These are phyloP conservation scores for Kalmanozyma brasiliensis DNA, from an alignment of 1,284 basidiomycete genomes.

Conservation along the genomic window DNA sequence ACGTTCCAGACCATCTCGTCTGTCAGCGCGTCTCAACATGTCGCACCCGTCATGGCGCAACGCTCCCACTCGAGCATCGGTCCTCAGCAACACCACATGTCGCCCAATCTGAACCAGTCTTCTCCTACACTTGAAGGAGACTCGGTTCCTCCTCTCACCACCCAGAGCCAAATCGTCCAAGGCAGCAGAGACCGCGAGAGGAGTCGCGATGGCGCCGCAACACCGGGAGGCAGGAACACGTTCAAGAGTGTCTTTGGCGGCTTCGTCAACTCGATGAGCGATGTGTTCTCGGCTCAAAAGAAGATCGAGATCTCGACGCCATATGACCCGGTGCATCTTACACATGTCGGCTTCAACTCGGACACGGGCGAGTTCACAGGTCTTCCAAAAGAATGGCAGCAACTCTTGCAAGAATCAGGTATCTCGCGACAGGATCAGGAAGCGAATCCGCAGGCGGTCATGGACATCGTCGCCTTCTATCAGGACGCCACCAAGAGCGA, in stretches of 20 bases:
- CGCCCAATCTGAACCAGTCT: constrained; percentile 38
- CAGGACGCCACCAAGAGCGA: constrained; percentile 74
- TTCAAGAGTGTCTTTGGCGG: constrained; percentile 68
- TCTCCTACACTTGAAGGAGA: constrained; percentile 43
- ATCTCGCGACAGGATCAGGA: constrained; percentile 95
- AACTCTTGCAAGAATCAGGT: constrained; percentile 92
- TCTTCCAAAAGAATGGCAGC: constrained; percentile 98
- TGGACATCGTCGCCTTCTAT: constrained; percentile 99
- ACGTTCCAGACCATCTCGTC: constrained; percentile 30
- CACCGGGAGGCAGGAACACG: constrained; percentile 48
- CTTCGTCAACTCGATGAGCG: constrained; percentile 70
- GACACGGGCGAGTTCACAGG: constrained; percentile 93
- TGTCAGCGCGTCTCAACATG: constrained; percentile 30
- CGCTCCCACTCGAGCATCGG: constrained; percentile 51
- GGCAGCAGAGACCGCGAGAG: constrained; percentile 34
- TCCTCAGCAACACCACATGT: constrained; percentile 41
- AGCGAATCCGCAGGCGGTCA: constrained; percentile 96
- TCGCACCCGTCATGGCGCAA: constrained; percentile 36
- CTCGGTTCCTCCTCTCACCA: constrained; percentile 14
- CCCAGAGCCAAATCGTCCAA: constrained; percentile 51
- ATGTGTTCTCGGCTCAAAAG: constrained; percentile 82
- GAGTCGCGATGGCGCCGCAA: constrained; percentile 43
- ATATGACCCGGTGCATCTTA: constrained; percentile 99
- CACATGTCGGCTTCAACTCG: constrained; percentile 98
- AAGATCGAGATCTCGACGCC: constrained; percentile 93